phyloP scores from a whole-genome alignment of 148 eudicot species.

The Camellia lanceoleosa region DNA sequence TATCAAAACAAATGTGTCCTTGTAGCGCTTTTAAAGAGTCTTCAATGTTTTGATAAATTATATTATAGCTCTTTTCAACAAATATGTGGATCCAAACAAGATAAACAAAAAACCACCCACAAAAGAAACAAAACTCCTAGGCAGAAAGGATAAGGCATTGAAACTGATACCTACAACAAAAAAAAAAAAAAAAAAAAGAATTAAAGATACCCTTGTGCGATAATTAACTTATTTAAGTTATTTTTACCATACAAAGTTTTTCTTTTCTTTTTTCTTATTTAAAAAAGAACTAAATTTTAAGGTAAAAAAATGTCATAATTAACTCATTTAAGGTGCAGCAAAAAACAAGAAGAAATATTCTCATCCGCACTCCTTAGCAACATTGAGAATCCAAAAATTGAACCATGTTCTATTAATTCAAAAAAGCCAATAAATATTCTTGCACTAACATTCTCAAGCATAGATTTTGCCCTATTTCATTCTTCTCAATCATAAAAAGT shows the following conservation, averaged over 20 bases:
- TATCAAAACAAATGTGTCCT: background rate
- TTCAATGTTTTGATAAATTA: too few relatives aligned
- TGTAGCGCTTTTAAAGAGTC: background rate
- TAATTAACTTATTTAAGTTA: background rate
- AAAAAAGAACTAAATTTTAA: too few relatives aligned
- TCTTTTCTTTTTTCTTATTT: too few relatives aligned
- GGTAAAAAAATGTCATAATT: too few relatives aligned
- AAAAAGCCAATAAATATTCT: background rate
- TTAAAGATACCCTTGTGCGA: background rate
- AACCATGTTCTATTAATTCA: background rate
- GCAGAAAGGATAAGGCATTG: background rate
- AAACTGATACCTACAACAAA: background rate
- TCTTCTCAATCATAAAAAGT: background rate
- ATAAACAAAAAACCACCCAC: background rate
- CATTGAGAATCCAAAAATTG: conserved; percentile 9
- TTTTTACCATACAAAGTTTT: background rate
- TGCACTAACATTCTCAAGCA: conserved; percentile 3
- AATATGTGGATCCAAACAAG: too few relatives aligned
- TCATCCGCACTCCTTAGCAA: background rate
- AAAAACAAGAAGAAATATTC: too few relatives aligned
- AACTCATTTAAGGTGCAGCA: too few relatives aligned
- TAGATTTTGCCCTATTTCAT: background rate
- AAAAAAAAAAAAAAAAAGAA: too few relatives aligned
- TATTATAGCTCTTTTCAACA: background rate
- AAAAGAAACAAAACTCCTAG: background rate